Evolutionary conservation across 192 early-diverging fungal genomes (phyloP), one percentile per base, ranked within the genome.

Genomic region (Gorgonomyces haynaldii): DNA sequence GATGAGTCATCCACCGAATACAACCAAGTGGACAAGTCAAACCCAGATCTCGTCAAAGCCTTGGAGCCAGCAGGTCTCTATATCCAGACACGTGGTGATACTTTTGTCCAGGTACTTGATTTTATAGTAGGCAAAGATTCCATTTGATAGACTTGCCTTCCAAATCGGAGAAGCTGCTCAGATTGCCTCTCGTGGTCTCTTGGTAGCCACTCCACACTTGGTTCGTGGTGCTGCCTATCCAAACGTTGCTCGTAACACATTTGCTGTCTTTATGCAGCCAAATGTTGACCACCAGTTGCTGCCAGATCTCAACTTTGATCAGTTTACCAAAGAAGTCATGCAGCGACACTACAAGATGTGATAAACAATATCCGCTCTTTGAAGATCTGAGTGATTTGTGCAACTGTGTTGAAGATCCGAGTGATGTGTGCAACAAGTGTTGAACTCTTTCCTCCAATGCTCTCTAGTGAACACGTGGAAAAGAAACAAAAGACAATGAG

Each of bases 251-350:
- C 38, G 82, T 27, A 81, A 79, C 54, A 84, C 82, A 2, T 75
- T 84, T 57, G 82, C 78, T 0, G 76, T 82, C 13, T 84, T 84
- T 49, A 74, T 82, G 66, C 82, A 84, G 58, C 82, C 82, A 20
- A 53, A 65, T 38, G 53, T 66, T 6, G 47, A 77, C 59, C 32
- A 66, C 53, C 36, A 56, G 40, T 41, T 78, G 22, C 51, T 19
- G 5, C 32, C 42, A 1, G 68, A 50, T 32, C 27, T 51, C 41
- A 73, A 64, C 1, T 78, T 78, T 57, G 57, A 53, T 27, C n/a
- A 65, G 22, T 71, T 78, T 31, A 69, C 70, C 34, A 45, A 66
- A 42, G 59, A 64, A 32, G 60, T 72, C 20, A 40, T 69, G 31
- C 31, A 36, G 0, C 6, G 40, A 35, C 66, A 68, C 40, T 64